Base-by-base conservation (phyloP, 2,329 filamentous ascomycete species). In the Xylariaceae sp. region DNA sequence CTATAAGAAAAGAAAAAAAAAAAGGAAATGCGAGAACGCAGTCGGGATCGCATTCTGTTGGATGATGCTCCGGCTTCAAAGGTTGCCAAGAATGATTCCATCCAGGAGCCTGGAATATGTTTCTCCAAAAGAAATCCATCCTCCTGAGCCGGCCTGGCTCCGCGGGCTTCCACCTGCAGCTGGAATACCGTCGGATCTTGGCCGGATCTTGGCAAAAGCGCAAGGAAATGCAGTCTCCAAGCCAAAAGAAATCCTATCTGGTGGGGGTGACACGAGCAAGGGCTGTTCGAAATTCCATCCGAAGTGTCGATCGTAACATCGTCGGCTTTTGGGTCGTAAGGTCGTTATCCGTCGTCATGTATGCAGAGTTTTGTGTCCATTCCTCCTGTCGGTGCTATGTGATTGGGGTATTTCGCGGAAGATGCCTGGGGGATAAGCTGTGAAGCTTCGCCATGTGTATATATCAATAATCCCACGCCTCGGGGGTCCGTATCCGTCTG, bases 401-500 rank as follows among this genome's bases (percentile, higher is more conserved):
- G 51, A 47, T 44, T 46, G 46, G 46, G 51, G 51, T 54, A 54
- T 56, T 56, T 53, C 43, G 52, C 50, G 51, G 52, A 52, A 55
- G 54, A 54, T 57, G 51, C 53, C 54, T 40, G 42, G 36, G 43
- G 50, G 50, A 57, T 58, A 57, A 60, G 58, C 58, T 60, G 58
- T 54, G 58, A 61, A 61, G 58, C 58, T 59, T 60, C 55, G 53
- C 50, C 58, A 55, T 50, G 53, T 60, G 56, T 61, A 60, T 60
- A 59, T 56, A 51, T 57, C 54, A 54, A 54, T 41, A 50, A 46
- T 55, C 46, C 46, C 48, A 50, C 21, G 21, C 48, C 48, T 44
- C 54, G 52, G 45, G 47, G 38, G 36, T 48, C 34, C 49, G 39
- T 50, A 26, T 7, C 11, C 21, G 6, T 24, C 7, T 24, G 21